These are phyloP conservation scores for Exophiala calicioides DNA, from an alignment of 2,329 filamentous ascomycete species.

Conservation along the genomic window DNA sequence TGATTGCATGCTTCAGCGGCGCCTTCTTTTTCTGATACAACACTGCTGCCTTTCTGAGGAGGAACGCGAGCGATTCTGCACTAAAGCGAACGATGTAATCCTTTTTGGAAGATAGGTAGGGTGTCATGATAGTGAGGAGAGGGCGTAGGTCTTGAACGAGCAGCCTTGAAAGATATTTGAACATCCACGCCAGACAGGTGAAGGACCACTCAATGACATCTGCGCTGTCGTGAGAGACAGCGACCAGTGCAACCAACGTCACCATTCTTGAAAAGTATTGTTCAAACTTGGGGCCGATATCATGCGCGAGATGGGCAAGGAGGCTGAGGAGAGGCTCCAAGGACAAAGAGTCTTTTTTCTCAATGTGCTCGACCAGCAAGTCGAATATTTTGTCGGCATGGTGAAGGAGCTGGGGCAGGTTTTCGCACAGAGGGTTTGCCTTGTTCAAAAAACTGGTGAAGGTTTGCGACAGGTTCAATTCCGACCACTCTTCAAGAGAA, in stretches of 20 bases:
- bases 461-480: constrained; percentile 81
- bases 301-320: constrained; percentile 92
- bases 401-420: constrained; percentile 86
- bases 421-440: constrained; percentile 78
- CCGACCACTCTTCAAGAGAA: constrained; percentile 82
- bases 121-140: constrained; percentile 78
- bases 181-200: constrained; percentile 87
- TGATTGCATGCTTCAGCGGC: constrained; percentile 69
- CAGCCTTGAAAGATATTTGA: constrained; percentile 92
- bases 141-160: constrained; percentile 82
- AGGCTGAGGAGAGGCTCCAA: constrained; percentile 85
- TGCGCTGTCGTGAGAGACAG: constrained; percentile 72
- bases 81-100: constrained; percentile 88
- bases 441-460: constrained; percentile 78
- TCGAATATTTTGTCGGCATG: constrained; percentile 84
- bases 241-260: constrained; percentile 73
- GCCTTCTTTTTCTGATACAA: constrained; percentile 70
- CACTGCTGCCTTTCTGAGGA: constrained; percentile 83
- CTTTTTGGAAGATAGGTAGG: constrained; percentile 77
- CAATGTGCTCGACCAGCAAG: constrained; percentile 72
- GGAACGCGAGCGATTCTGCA: constrained; percentile 90
- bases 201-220: constrained; percentile 99
- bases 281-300: constrained; percentile 83
- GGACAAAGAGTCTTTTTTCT: constrained; percentile 72
- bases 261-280: constrained; percentile 79